Percentiles rank a stretch among this genome's conserved stretches.
Evolutionary conservation across 2,329 filamentous ascomycete genomes (phyloP).

Genomic region (Cytospora schulzeri): DNA sequence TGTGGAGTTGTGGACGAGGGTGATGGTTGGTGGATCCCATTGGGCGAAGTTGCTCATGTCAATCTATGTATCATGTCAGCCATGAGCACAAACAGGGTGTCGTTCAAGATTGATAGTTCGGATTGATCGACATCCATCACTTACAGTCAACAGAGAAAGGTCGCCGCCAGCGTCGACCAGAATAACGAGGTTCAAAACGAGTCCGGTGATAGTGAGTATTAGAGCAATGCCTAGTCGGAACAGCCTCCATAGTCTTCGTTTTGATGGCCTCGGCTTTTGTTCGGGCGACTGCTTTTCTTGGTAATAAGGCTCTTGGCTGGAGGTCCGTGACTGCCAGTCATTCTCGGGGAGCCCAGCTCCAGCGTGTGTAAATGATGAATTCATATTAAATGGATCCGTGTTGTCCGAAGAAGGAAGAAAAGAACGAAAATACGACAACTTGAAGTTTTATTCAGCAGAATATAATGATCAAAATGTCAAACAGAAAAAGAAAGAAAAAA

Average conservation of each 20-base stretch:
- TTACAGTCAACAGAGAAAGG: constrained; percentile 23
- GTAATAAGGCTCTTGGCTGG: not conserved
- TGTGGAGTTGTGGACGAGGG: constrained; percentile 18
- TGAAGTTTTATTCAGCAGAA: not conserved
- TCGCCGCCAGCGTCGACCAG: constrained; percentile 21
- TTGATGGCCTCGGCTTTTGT: constrained; percentile 2
- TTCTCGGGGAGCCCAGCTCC: constrained; percentile 1
- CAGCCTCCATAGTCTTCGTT: constrained; percentile 21
- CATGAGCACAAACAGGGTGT: not conserved
- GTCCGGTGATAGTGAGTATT: constrained; percentile 16
- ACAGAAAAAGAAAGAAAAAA: not conserved
- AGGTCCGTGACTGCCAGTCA: constrained; percentile 6
- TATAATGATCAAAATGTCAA: not conserved
- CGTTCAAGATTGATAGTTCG: not conserved
- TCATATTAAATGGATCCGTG: not conserved
- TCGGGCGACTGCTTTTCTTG: not conserved
- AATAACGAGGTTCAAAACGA: constrained; percentile 26
- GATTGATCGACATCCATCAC: not conserved
- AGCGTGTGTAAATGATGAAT: not conserved
- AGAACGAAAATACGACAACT: not conserved
- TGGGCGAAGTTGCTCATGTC: constrained; percentile 26
- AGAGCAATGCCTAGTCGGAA: constrained; percentile 17
- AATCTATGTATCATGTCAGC: constrained; percentile 12
- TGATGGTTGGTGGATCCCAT: constrained; percentile 21
- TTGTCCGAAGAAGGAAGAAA: not conserved